Evolutionary conservation across 345 rosid species (phyloP).

Genomic region (Salix koriyanagi): DNA sequence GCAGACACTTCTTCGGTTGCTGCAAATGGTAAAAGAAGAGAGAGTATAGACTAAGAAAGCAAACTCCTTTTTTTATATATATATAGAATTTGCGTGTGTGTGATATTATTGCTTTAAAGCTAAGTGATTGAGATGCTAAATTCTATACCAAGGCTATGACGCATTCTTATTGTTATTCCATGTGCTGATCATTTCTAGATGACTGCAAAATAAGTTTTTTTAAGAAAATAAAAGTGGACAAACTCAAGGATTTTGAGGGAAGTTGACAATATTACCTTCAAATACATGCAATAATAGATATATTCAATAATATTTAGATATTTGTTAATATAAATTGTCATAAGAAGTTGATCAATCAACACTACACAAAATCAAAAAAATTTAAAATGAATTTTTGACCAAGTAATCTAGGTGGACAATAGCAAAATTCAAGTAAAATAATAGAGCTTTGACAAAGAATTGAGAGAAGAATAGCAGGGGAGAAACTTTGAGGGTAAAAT

Average conservation of each 20-base stretch:
- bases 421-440: not conserved
- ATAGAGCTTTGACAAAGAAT: not conserved
- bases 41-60: not conserved
- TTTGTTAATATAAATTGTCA: not conserved
- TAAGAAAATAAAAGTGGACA: not conserved
- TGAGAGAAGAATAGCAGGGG: not conserved
- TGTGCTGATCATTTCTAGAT: conserved; percentile 9
- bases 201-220: not conserved
- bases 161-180: conserved; percentile 1
- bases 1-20: conserved; percentile 28
- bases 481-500: not conserved
- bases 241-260: not conserved
- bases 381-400: not conserved
- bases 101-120: conserved; percentile 10
- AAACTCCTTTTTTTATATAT: not conserved
- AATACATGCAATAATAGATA: conserved; percentile 17
- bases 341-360: not conserved
- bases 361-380: not conserved
- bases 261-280: not conserved
- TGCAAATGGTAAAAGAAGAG: not conserved
- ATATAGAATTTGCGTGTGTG: not conserved
- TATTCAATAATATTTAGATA: not conserved
- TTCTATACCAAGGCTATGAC: not conserved
- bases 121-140: conserved; percentile 7
- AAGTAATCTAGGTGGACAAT: not conserved